Evolutionary conservation across 202 grass and related monocot genomes (phyloP).

Genomic region (Carex sylvatica): DNA sequence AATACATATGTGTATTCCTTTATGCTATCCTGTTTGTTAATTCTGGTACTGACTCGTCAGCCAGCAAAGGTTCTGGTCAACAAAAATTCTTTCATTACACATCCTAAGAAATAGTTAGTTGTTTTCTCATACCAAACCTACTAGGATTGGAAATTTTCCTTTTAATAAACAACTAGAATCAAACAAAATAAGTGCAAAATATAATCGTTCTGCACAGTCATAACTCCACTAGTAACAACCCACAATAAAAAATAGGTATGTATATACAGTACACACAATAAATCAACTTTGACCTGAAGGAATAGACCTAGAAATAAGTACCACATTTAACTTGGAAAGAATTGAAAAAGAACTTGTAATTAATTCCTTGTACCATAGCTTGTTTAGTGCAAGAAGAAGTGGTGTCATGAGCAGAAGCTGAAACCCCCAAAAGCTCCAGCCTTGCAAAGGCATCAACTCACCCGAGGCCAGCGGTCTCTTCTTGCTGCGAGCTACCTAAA

Average conservation of each 20-base stretch:
- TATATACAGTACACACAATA: neutral
- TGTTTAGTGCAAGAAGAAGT: neutral
- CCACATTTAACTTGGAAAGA: neutral
- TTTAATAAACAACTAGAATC: too few relatives aligned
- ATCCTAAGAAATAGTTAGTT: too few relatives aligned
- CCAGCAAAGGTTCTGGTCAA: neutral
- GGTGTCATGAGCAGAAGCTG: slow-evolving; percentile 4
- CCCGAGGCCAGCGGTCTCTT: slow-evolving; percentile 40
- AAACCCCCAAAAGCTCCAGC: slow-evolving; percentile 10
- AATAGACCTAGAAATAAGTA: too few relatives aligned
- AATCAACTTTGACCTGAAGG: neutral
- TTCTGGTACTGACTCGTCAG: neutral
- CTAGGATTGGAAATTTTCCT: too few relatives aligned
- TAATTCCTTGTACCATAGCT: neutral
- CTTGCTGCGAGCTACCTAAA: slow-evolving; percentile 36
- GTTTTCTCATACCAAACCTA: too few relatives aligned
- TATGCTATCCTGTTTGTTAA: neutral
- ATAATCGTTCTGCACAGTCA: too few relatives aligned
- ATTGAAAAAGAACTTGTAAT: neutral
- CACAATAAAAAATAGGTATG: neutral
- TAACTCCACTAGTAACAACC: neutral
- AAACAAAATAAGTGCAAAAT: too few relatives aligned
- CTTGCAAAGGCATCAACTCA: slow-evolving; percentile 32
- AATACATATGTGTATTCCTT: neutral
- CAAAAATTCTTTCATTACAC: too few relatives aligned